Base-by-base conservation (phyloP, 1,139 yeast genomes). In the Zhuliangozyma blackwelliae region DNA sequence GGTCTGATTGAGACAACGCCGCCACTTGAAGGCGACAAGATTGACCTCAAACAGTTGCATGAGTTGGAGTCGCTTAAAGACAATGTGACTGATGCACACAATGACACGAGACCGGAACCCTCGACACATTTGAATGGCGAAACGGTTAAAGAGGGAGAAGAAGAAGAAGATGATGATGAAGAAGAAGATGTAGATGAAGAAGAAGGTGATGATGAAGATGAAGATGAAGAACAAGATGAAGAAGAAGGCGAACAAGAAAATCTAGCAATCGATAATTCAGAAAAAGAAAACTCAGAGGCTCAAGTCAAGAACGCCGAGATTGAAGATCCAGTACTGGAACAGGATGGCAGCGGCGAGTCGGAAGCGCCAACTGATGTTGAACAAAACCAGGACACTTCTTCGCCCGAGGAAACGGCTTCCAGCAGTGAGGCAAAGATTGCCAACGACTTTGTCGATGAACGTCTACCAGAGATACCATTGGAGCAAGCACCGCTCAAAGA, bases 301-400 rank as follows among this genome's bases (percentile, higher is more conserved):
- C n/a, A n/a, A n/a, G n/a, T 31, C 12, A 43, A 31, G 20, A 49
- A 50, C 34, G 44, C 46, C 20, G 23, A 22, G 23, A 31, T 34
- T 6, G 44, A 48, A 25, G 41, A 31, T 16, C 16, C 16, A 16
- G 16, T 16, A 9, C 13, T 21, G 16, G 25, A 25, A 16, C 34
- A 20, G 22, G 32, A 28, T 2, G 33, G 11, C 10, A 25, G 25
- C 12, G 22, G 13, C 28, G 25, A 7, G 10, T 22, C 23, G 23
- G 23, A 22, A 22, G 23, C 23, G 5, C 10, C 23, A 7, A 22
- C 23, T 9, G 23, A 22, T 9, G 5, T 22, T 22, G 23, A 9
- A 9, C 23, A 7, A 9, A 22, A 9, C 10, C 23, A 7, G 9
- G 23, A 22, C 9, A 9, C 9, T 7, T 22, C 23, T 22, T 9